Conservation (phyloP, 768 basidiomycete species). For the Asterophora parasitica region DNA sequence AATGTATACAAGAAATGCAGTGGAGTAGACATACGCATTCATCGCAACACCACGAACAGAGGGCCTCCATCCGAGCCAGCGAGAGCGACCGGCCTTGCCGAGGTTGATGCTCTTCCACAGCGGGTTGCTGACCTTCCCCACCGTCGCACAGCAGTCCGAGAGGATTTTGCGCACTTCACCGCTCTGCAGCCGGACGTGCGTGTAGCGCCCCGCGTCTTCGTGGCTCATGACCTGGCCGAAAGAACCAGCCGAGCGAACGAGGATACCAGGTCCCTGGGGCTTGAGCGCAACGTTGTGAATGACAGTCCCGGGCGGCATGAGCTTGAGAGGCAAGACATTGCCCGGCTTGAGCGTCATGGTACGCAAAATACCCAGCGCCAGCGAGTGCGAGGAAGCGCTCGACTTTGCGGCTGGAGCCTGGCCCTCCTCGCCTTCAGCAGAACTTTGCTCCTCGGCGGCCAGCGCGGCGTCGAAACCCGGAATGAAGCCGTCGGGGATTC, state of each 20-base stretch:
- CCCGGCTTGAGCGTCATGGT: slow-evolving; percentile 82
- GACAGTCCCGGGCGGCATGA: slow-evolving; percentile 89
- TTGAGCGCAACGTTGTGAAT: slow-evolving; percentile 82
- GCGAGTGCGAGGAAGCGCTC: slow-evolving; percentile 44
- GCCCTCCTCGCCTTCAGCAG: slow-evolving; percentile 14
- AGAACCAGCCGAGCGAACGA: slow-evolving; percentile 88
- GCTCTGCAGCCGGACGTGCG: slow-evolving; percentile 81
- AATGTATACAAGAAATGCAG: slow-evolving; percentile 1
- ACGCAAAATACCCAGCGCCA: slow-evolving; percentile 83
- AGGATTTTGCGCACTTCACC: slow-evolving; percentile 90
- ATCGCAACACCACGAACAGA: slow-evolving; percentile 93
- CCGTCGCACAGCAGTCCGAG: slow-evolving; percentile 78
- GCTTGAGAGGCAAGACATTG: slow-evolving; percentile 86
- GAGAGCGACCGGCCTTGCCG: slow-evolving; percentile 86
- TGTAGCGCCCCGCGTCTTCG: slow-evolving; percentile 65
- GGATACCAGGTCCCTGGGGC: slow-evolving; percentile 69
- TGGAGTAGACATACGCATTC: slow-evolving; percentile 68
- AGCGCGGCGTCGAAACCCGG: slow-evolving; percentile 39
- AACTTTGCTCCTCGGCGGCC: slow-evolving; percentile 14
- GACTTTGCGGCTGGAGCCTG: slow-evolving; percentile 13
- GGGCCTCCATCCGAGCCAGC: slow-evolving; percentile 85
- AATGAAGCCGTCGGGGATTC: slow-evolving; percentile 74
- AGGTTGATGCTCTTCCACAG: slow-evolving; percentile 80
- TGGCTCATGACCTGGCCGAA: slow-evolving; percentile 80
- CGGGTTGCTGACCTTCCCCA: slow-evolving; percentile 89